Conservation (phyloP, 2,329 filamentous ascomycete genomes). For the Paraphaeosphaeria minitans region DNA sequence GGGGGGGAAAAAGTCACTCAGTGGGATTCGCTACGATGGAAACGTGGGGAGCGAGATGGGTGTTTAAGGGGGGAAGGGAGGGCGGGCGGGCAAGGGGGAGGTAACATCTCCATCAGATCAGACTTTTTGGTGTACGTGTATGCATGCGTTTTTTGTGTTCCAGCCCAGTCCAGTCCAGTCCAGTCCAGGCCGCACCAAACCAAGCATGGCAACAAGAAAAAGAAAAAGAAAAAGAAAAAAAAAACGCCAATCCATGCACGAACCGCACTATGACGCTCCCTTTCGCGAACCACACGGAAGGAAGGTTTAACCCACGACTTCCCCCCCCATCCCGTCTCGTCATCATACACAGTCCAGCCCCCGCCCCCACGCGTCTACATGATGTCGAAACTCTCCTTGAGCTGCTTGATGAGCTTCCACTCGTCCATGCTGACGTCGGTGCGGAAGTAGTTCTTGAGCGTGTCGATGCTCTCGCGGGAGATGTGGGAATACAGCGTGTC, state of each 20-base stretch:
- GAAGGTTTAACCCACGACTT: too few relatives aligned
- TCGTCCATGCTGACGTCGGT: slow-evolving; percentile 88
- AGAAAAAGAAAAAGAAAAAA: not conserved
- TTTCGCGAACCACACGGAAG: not conserved
- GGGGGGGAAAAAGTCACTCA: too few relatives aligned
- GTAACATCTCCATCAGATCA: not conserved
- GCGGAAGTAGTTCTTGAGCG: slow-evolving; percentile 93
- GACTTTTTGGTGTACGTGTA: slow-evolving; percentile 1
- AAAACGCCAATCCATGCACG: slow-evolving; percentile 8
- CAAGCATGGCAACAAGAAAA: too few relatives aligned
- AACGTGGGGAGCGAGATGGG: too few relatives aligned
- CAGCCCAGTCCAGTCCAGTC: not conserved
- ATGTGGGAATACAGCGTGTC: slow-evolving; percentile 88
- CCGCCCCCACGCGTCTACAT: slow-evolving; percentile 15
- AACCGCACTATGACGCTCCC: not conserved
- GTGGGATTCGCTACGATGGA: too few relatives aligned
- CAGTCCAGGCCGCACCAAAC: not conserved
- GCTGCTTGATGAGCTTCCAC: slow-evolving; percentile 91
- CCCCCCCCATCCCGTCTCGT: too few relatives aligned
- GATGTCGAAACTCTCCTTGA: slow-evolving; percentile 94
- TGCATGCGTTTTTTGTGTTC: not conserved
- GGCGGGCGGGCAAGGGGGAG: too few relatives aligned
- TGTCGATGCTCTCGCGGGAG: slow-evolving; percentile 87
- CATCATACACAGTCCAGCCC: not conserved
- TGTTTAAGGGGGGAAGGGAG: not conserved